phyloP scores from a whole-genome alignment of 805 yeast species.

The Maudiozyma barnettii region DNA sequence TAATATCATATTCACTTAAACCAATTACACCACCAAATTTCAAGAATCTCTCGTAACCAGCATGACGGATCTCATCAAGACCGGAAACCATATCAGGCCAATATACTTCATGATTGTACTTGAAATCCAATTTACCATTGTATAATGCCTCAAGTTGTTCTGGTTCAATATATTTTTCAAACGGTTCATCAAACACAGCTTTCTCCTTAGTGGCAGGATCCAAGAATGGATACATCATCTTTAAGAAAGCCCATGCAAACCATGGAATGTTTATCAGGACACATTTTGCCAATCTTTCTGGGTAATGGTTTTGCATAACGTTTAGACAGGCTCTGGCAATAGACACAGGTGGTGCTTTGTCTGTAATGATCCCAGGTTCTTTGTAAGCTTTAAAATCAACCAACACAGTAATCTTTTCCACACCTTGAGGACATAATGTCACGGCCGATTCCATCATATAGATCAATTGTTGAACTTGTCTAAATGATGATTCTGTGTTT shows the following conservation, averaged over 20 bases:
- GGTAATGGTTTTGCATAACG: constrained; percentile 48
- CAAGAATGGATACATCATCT: constrained; percentile 46
- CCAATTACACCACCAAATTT: constrained; percentile 42
- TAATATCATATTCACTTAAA: constrained; percentile 44
- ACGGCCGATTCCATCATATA: constrained; percentile 48
- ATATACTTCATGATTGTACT: constrained; percentile 42
- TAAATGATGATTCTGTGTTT: constrained; percentile 41
- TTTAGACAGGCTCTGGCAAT: constrained; percentile 42
- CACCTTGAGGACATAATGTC: constrained; percentile 49
- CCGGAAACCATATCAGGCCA: constrained; percentile 43
- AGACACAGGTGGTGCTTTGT: constrained; percentile 41
- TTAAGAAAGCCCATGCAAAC: constrained; percentile 47
- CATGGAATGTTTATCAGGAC: constrained; percentile 48
- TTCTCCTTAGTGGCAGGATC: constrained; percentile 52
- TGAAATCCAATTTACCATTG: constrained; percentile 39
- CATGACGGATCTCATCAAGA: constrained; percentile 31
- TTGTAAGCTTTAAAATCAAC: constrained; percentile 44
- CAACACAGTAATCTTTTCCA: constrained; percentile 44
- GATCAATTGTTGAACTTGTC: constrained; percentile 48
- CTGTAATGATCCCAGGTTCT: constrained; percentile 28
- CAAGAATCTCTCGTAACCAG: constrained; percentile 31
- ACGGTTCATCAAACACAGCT: constrained; percentile 49
- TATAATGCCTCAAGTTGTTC: constrained; percentile 44
- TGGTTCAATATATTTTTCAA: constrained; percentile 43
- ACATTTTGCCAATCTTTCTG: constrained; percentile 48